phyloP scores from a whole-genome alignment of 257 asterid species.

The Lantana camara region DNA sequence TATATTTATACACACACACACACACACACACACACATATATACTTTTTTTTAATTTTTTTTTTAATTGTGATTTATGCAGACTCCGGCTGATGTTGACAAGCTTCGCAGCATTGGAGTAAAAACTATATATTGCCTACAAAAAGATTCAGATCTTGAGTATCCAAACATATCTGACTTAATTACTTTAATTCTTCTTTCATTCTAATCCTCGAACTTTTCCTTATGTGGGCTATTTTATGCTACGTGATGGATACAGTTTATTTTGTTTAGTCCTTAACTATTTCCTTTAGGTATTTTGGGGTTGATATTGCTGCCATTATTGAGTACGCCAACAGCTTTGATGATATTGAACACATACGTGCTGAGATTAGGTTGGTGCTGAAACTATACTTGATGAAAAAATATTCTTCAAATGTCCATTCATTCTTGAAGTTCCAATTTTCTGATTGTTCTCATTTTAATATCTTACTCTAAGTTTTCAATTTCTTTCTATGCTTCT shows the following conservation, averaged over 20 bases:
- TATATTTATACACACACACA: too few relatives aligned
- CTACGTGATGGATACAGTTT: background rate
- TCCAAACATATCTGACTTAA: conserved; percentile 42
- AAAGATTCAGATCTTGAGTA: conserved; percentile 95
- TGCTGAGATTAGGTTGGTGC: conserved; percentile 82
- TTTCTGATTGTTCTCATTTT: background rate
- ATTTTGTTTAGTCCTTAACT: conserved; percentile 53
- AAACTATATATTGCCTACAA: conserved; percentile 90
- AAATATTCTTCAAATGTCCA: background rate
- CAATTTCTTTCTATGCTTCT: too few relatives aligned
- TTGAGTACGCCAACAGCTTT: conserved; percentile 66
- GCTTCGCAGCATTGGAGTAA: conserved; percentile 89
- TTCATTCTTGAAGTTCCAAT: background rate
- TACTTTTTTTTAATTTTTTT: conserved; percentile 5
- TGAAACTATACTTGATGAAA: background rate
- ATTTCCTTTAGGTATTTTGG: conserved; percentile 69
- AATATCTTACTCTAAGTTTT: background rate
- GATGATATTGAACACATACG: conserved; percentile 84
- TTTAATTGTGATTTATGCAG: conserved; percentile 46
- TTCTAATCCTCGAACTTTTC: background rate
- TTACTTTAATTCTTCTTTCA: conserved; percentile 8
- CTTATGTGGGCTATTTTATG: conserved; percentile 4
- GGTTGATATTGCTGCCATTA: conserved; percentile 78
- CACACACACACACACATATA: too few relatives aligned
- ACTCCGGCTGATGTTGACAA: conserved; percentile 93